phyloP scores from a whole-genome alignment of 1,284 basidiomycete genomes.

The Papiliotrema nemorosa region DNA sequence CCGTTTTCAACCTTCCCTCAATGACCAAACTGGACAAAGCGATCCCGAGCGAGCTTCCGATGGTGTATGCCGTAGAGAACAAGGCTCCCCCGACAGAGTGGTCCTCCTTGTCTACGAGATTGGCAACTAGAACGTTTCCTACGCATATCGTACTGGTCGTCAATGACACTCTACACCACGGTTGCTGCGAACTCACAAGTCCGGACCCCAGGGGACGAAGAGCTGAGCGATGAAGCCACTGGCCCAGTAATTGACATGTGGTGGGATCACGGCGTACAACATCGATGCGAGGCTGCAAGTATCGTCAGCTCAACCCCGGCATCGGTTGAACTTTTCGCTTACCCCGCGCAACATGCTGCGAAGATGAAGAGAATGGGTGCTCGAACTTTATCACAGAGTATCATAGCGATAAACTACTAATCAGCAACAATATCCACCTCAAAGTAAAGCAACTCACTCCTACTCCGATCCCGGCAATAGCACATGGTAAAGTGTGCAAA shows the following conservation, averaged over 20 bases:
- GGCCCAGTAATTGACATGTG: slow-evolving; percentile 30
- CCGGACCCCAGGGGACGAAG: slow-evolving; percentile 30
- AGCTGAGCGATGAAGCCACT: slow-evolving; percentile 28
- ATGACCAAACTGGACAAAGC: slow-evolving; percentile 21
- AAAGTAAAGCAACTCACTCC: background rate
- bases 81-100: slow-evolving; percentile 31
- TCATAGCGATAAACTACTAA: slow-evolving; percentile 7
- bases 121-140: slow-evolving; percentile 32
- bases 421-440: background rate
- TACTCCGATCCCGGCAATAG: slow-evolving; percentile 29
- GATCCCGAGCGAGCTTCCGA: slow-evolving; percentile 24
- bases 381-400: slow-evolving; percentile 18
- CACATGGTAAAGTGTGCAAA: slow-evolving; percentile 25
- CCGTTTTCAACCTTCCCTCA: slow-evolving; percentile 6
- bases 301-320: too few relatives aligned
- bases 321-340: too few relatives aligned
- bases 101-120: slow-evolving; percentile 29
- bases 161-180: background rate
- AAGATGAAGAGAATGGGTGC: slow-evolving; percentile 26
- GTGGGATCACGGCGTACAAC: slow-evolving; percentile 29
- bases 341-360: slow-evolving; percentile 21
- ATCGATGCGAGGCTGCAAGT: slow-evolving; percentile 17
- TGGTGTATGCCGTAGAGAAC: slow-evolving; percentile 24
- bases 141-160: slow-evolving; percentile 23
- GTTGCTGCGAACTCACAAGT: slow-evolving; percentile 16